Base-by-base conservation (phyloP, 2,329 filamentous ascomycete species). In the Colletotrichum shisoi region DNA sequence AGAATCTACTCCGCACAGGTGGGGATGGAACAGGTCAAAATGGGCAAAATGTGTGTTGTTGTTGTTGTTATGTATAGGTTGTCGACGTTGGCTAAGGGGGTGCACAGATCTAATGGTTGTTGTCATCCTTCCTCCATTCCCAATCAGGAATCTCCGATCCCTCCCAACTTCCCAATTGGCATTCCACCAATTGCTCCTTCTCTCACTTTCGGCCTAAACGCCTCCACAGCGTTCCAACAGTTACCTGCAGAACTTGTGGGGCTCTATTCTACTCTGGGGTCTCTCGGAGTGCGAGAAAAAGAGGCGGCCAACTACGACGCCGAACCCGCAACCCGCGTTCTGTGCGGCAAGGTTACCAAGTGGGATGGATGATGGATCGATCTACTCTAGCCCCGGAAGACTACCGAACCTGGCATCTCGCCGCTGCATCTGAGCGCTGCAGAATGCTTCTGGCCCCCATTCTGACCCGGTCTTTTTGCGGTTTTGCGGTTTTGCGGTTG, bases 351-450 rank as follows among this genome's bases (percentile, higher is more conserved):
- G 15, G 19, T 34, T 52, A 13, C 57, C 3, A 58, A 31, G 21
- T 19, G 44, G 15, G 8, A 49, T 31, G 7, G 27, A 31, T 31
- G 27, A 31, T 31, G 27, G 27, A 31, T 31, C 27, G 27, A 49
- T 24, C n/a, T 59, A 13, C 19, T 64, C 27, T 64, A 57, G 60
- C 64, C 40, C 59, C 64, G 61, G 64, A 27, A 39, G 54, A 67
- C 54, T 42, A 17, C 64, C 61, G 48, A 56, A 64, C 53, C 51
- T 62, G 54, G 59, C 45, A 59, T 49, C 42, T 39, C 59, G 31
- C 61, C 60, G 54, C 51, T 56, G 34, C 54, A 48, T 46, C 45
- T 59, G 53, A 63, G 34, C 53, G 42, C n/a, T 58, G 45, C 60
- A 63, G 64, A 44, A 54, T n/a, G 40, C 54, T 9, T 27, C 54